Evolutionary conservation across 805 yeast species (phyloP), one percentile per base, ranked within the genome.

Genomic region (Lipomyces sp.): DNA sequence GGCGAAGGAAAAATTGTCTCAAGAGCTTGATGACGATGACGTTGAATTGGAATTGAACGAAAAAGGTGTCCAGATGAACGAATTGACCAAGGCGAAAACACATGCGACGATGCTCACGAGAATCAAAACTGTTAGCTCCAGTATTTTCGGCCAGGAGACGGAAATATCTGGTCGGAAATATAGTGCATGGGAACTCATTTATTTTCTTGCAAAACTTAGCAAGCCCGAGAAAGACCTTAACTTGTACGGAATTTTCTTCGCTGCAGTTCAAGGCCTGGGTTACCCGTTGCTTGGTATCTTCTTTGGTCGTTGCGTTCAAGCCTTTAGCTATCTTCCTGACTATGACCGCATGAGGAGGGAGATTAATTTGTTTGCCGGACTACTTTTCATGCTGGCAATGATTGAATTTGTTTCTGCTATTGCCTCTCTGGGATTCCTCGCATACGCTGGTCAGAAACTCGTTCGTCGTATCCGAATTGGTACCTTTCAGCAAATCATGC

Each of bases 211-310:
- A 29, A 45, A 43, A n/a, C 31, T 53, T 18, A 40, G 44, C 18
- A 16, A 19, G 31, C 51, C 50, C 13, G 55, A 53, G 39, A 24
- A 41, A 7, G 32, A 35, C 14, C 19, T 45, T 16, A 45, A 45
- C 33, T 13, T 50, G 4, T 14, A 35, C 3, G 54, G 47, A 14
- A 32, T 37, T 3, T 8, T 33, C 10, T 26, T 55, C 8, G 59
- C 72, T 35, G 39, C 60, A 14, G 39, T 65, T n/a, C 52, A 61
- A 18, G 75, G 75, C 4, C 63, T 67, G 47, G 71, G 71, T 21
- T 69, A 69, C 53, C 68, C 72, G 3, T 63, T 70, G 7, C 59
- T 67, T 58, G 65, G 69, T 36, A 63, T 70, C 46, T 61, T 72
- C 38, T 68, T 68, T 36, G 74, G 70, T n/a, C 66, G 65, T 33